Evolutionary conservation across 176 grass and related monocot genomes (phyloP).

Genomic region (Rhynchospora breviuscula): DNA sequence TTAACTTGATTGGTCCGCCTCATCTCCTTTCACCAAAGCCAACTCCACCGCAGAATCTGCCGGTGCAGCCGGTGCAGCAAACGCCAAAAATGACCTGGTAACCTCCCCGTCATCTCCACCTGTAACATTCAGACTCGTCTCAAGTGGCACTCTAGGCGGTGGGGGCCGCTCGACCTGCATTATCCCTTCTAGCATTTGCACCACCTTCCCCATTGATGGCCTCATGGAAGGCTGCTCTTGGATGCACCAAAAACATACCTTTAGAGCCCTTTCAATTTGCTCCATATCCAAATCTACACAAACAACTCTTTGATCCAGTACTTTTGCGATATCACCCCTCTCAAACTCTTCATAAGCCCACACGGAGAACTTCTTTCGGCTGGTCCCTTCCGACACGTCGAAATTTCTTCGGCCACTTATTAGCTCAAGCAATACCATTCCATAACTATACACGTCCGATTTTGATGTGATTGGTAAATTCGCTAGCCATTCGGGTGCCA

Average conservation of each 20-base stretch:
- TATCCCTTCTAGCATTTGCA: slow-evolving; percentile 97
- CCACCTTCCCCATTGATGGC: slow-evolving; percentile 89
- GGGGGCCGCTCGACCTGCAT: slow-evolving; percentile 75
- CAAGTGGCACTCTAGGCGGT: slow-evolving; percentile 47
- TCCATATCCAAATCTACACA: slow-evolving; percentile 56
- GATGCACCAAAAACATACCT: slow-evolving; percentile 96
- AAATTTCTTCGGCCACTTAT: slow-evolving; percentile 83
- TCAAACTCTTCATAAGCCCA: slow-evolving; percentile 96
- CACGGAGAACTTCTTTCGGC: slow-evolving; percentile 69
- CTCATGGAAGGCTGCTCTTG: slow-evolving; percentile 92
- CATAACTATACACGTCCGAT: slow-evolving; percentile 94
- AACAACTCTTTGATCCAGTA: slow-evolving; percentile 43
- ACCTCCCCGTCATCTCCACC: slow-evolving; percentile 14
- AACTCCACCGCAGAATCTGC: slow-evolving; percentile 11
- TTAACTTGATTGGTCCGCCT: not conserved
- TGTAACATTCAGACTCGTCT: slow-evolving; percentile 36
- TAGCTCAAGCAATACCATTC: slow-evolving; percentile 91
- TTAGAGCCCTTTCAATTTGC: slow-evolving; percentile 57
- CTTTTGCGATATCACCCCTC: slow-evolving; percentile 32
- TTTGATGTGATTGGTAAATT: slow-evolving; percentile 91
- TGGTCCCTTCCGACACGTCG: slow-evolving; percentile 65
- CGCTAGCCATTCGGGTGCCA: slow-evolving; percentile 91
- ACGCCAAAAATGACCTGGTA: slow-evolving; percentile 30
- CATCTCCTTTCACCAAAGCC: slow-evolving; percentile 24
- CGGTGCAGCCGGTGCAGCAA: slow-evolving; percentile 18